Conservation (phyloP, 2,329 filamentous ascomycete species). For the Apiospora hydei region DNA sequence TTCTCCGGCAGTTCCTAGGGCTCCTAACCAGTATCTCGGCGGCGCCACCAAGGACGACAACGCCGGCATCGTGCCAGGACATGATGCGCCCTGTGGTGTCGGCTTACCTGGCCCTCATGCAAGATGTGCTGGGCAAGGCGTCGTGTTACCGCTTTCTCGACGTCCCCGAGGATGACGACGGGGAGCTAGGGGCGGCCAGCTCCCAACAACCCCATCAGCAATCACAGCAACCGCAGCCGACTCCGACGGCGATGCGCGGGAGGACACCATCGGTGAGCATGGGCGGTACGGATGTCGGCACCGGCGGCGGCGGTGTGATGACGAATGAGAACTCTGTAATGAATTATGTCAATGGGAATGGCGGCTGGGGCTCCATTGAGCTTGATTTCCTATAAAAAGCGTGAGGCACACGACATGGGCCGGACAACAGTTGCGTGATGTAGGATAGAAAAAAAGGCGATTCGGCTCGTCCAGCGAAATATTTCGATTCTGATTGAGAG, state of each 20-base stretch:
- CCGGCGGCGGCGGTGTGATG: not conserved
- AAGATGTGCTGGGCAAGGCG: slow-evolving; percentile 44
- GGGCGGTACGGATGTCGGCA: not conserved
- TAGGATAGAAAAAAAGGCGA: not conserved
- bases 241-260: not conserved
- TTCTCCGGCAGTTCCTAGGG: slow-evolving; percentile 43
- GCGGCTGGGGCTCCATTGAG: slow-evolving; percentile 20
- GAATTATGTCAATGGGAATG: slow-evolving; percentile 17
- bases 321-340: slow-evolving; percentile 12
- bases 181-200: not conserved
- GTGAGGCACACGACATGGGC: not conserved
- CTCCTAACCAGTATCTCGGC: slow-evolving; percentile 31
- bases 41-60: slow-evolving; percentile 23
- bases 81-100: slow-evolving; percentile 33
- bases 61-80: slow-evolving; percentile 28
- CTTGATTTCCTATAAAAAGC: slow-evolving; percentile 21
- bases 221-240: not conserved
- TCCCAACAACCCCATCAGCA: not conserved
- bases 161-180: slow-evolving; percentile 9
- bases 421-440: not conserved
- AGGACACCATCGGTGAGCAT: slow-evolving; percentile 18
- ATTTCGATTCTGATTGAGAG: not conserved
- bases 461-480: not conserved
- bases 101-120: slow-evolving; percentile 39
- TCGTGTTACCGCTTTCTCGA: slow-evolving; percentile 39